These are phyloP conservation scores for Colletotrichum cuscutae DNA, from an alignment of 2,329 filamentous ascomycete species.

Conservation along the genomic window DNA sequence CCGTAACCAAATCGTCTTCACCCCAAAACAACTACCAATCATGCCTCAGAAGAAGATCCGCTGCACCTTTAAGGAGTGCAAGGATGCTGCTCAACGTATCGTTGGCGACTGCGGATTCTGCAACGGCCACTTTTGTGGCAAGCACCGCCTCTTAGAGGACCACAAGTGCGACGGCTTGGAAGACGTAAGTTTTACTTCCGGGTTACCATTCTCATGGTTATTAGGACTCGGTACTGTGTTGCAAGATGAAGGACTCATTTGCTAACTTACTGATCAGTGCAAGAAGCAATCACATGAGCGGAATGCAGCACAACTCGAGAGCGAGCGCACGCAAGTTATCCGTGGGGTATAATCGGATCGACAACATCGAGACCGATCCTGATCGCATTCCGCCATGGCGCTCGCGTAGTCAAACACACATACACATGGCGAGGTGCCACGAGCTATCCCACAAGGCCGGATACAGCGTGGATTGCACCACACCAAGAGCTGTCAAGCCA, in stretches of 20 bases:
- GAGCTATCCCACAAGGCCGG: neutral
- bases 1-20: neutral
- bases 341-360: slow-evolving; percentile 77
- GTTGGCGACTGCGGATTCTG: slow-evolving; percentile 98
- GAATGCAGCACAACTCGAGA: slow-evolving; percentile 91
- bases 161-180: slow-evolving; percentile 94
- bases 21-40: slow-evolving; percentile 38
- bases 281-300: slow-evolving; percentile 97
- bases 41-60: slow-evolving; percentile 82
- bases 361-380: neutral
- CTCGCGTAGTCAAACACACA: neutral
- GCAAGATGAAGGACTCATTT: slow-evolving; percentile 48
- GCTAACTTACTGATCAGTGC: slow-evolving; percentile 65
- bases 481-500: neutral
- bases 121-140: slow-evolving; percentile 91
- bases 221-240: slow-evolving; percentile 51
- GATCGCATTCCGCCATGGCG: slow-evolving; percentile 1
- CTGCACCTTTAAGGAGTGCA: slow-evolving; percentile 92
- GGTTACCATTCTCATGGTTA: slow-evolving; percentile 46
- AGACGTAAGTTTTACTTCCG: slow-evolving; percentile 70
- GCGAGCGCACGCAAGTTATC: slow-evolving; percentile 93
- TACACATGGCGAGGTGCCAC: slow-evolving; percentile 7
- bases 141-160: slow-evolving; percentile 92
- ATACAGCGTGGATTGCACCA: neutral
- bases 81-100: slow-evolving; percentile 87